Evolutionary conservation across 805 yeast genomes (phyloP).

Genomic region (Candida ortonii): DNA sequence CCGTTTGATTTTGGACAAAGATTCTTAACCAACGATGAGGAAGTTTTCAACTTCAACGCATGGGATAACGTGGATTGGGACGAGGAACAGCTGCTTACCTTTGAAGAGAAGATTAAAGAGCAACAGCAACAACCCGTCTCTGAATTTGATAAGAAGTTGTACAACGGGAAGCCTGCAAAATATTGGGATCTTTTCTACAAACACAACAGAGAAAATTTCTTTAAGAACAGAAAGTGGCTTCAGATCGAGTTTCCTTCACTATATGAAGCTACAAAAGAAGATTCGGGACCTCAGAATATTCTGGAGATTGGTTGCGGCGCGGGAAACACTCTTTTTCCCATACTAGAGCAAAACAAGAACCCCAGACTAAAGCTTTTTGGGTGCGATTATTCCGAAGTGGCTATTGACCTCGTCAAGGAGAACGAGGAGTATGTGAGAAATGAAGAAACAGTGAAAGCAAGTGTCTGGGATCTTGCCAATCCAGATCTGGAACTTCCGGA

Average conservation of each 20-base stretch:
- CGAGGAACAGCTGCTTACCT: slow-evolving; percentile 75
- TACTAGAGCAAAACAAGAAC: slow-evolving; percentile 78
- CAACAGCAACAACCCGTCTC: slow-evolving; percentile 84
- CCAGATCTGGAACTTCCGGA: slow-evolving; percentile 74
- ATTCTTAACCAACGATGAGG: slow-evolving; percentile 62
- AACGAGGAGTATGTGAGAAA: slow-evolving; percentile 59
- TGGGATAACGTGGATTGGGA: slow-evolving; percentile 99
- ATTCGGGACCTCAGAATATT: slow-evolving; percentile 67
- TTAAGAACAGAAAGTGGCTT: slow-evolving; percentile 95
- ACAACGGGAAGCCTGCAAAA: slow-evolving; percentile 82
- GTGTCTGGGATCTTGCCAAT: slow-evolving; percentile 95
- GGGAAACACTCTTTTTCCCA: slow-evolving; percentile 94
- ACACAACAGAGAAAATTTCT: slow-evolving; percentile 88
- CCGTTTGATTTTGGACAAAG: slow-evolving; percentile 95
- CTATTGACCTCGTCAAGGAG: slow-evolving; percentile 77
- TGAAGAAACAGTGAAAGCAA: slow-evolving; percentile 59
- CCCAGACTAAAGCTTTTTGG: slow-evolving; percentile 72
- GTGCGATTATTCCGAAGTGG: slow-evolving; percentile 86
- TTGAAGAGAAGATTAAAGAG: slow-evolving; percentile 66
- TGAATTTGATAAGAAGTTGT: slow-evolving; percentile 76
- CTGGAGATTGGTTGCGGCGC: slow-evolving; percentile 98
- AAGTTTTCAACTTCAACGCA: slow-evolving; percentile 91
- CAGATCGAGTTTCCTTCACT: slow-evolving; percentile 89
- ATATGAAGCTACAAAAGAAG: slow-evolving; percentile 72
- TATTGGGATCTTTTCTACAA: slow-evolving; percentile 95